Base-by-base conservation (phyloP, 306 rosid species). In the Fagus sylvatica region DNA sequence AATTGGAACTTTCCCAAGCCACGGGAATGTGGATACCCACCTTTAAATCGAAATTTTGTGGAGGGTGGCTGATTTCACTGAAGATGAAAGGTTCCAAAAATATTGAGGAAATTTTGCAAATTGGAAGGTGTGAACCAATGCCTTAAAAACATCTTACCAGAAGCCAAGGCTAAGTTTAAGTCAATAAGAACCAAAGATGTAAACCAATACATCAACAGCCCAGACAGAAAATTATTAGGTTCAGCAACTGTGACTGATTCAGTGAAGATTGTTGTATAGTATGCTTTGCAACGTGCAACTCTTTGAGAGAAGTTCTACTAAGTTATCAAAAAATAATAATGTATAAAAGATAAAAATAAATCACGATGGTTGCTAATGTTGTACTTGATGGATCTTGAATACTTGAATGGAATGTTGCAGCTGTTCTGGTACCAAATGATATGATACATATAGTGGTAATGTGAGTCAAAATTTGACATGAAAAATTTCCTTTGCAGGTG, bases 401-500 rank as follows among this genome's bases (percentile, higher is more conserved):
- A 2, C 37, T 12, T 11, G 28, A 54, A n/a, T 53, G 30, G 2
- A 34, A 72, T 34, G 41, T 4, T 59, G n/a, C 13, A 33, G 32
- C 65, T 55, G 56, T 3, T 51, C 41, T 66, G 39, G 49, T 51
- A 53, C n/a, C 32, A 30, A 53, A 7, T 34, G 61, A 57, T 59
- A 57, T 9, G n/a, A 33, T 30, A 22, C 73, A 28, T 49, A 42
- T 30, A 22, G 41, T 39, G 51, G 49, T 51, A 51, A 61, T 70
- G 13, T 41, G 49, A 76, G 72, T 54, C 61, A 60, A 79, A 72
- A 56, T 76, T 76, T 56, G 72, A 87, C 69, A 59, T 22, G 60
- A 22, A 74, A 64, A 65, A 71, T 80, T 76, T 64, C 22, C 68
- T 71, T 79, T 87, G 85, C 83, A 94, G 98, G 83, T 92, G 83